phyloP scores from a whole-genome alignment of 2,329 filamentous ascomycete species.

The Alternaria sp. region DNA sequence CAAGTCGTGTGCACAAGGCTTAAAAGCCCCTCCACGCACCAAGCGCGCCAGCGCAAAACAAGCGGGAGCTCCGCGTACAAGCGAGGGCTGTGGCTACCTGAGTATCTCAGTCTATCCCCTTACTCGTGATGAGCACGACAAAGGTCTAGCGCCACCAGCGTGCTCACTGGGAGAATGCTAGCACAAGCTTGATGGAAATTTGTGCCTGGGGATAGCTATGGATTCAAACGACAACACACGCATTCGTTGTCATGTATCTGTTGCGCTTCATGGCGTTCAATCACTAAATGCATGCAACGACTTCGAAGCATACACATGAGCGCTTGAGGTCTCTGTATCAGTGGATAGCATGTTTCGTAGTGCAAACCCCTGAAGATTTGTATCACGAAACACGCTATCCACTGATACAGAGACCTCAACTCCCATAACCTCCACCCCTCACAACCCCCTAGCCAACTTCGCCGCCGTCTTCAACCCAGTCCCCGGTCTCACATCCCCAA shows the following conservation, averaged over 20 bases:
- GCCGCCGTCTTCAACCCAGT: slow-evolving; percentile 30
- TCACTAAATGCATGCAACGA: not conserved
- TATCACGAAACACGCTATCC: not conserved
- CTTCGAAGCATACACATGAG: not conserved
- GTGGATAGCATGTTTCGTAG: not conserved
- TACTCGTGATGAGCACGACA: not conserved
- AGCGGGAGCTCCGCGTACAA: not conserved
- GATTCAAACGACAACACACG: not conserved
- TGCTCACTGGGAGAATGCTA: not conserved
- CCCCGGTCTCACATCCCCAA: slow-evolving; percentile 32
- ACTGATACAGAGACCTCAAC: not conserved
- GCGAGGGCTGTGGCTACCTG: not conserved
- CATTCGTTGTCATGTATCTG: not conserved
- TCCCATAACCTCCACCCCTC: not conserved
- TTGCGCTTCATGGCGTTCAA: not conserved
- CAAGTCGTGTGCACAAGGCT: not conserved
- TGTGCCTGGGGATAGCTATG: not conserved
- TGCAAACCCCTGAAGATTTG: not conserved
- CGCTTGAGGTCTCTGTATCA: not conserved
- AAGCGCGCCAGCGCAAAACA: not conserved
- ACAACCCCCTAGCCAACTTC: slow-evolving; percentile 14
- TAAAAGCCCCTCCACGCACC: not conserved
- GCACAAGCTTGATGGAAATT: not conserved
- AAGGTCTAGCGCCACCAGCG: not conserved
- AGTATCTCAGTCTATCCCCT: not conserved